Percentiles rank a stretch among this genome's conserved stretches.
Conservation (phyloP, 306 rosid species). For the Luffa acutangula region DNA sequence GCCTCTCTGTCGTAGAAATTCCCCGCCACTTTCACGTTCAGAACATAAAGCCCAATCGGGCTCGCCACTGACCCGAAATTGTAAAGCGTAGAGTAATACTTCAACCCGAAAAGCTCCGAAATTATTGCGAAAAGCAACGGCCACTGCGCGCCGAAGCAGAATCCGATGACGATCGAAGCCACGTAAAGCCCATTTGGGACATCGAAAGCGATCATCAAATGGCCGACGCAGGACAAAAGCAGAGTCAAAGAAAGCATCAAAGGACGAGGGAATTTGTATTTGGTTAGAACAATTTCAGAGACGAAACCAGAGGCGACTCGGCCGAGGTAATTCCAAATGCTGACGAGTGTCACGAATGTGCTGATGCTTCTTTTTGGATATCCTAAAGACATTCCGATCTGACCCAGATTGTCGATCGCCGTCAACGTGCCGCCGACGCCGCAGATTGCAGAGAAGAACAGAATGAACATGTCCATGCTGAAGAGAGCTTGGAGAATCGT, state of each 20-base stretch:
- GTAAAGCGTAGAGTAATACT: conserved; percentile 17
- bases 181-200: conserved; percentile 16
- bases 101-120: conserved; percentile 23
- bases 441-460: conserved; percentile 10
- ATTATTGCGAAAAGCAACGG: conserved; percentile 15
- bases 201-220: conserved; percentile 26
- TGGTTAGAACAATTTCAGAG: conserved; percentile 15
- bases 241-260: conserved; percentile 22
- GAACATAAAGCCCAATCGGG: conserved; percentile 20
- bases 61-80: conserved; percentile 18
- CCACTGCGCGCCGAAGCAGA: conserved; percentile 21
- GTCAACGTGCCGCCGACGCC: conserved; percentile 25
- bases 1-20: conserved; percentile 21
- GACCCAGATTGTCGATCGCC: conserved; percentile 19
- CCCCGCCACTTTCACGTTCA: conserved; percentile 22
- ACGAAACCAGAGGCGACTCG: conserved; percentile 8
- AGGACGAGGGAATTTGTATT: conserved; percentile 24
- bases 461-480: conserved; percentile 25
- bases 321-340: conserved; percentile 24
- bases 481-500: conserved; percentile 23
- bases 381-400: conserved; percentile 5
- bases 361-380: conserved; percentile 12
- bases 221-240: conserved; percentile 18
- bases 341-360: conserved; percentile 16
- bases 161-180: conserved; percentile 18